Evolutionary conservation across 2,329 filamentous ascomycete species (phyloP).

Genomic region (Tolypocladium pustulatum): DNA sequence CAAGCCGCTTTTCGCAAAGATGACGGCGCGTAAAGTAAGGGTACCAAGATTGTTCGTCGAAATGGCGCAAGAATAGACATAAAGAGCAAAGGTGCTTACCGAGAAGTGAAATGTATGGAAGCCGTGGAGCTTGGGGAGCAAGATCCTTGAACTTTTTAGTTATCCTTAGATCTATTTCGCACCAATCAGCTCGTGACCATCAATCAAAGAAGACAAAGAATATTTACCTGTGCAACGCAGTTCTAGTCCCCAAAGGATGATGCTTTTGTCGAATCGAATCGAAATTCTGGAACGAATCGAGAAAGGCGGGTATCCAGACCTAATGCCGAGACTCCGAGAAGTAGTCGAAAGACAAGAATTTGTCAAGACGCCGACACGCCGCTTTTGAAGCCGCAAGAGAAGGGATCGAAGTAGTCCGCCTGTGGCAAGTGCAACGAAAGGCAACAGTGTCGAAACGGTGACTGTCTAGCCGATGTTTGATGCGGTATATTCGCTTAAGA

Average conservation of each 20-base stretch:
- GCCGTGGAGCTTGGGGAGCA: background rate
- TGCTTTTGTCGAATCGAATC: constrained; percentile 13
- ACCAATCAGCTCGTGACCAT: background rate
- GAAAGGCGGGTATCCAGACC: constrained; percentile 24
- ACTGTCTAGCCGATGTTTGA: constrained; percentile 15
- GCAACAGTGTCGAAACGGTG: constrained; percentile 7
- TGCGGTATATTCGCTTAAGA: constrained; percentile 11
- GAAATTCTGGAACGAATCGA: constrained; percentile 21
- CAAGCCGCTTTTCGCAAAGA: background rate
- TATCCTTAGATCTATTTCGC: constrained; percentile 12
- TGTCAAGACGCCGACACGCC: constrained; percentile 31
- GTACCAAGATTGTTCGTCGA: background rate
- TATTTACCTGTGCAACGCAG: background rate
- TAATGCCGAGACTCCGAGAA: constrained; percentile 25
- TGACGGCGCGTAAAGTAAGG: background rate
- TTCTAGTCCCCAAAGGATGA: constrained; percentile 14
- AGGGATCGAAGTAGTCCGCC: constrained; percentile 16
- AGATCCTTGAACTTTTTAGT: constrained; percentile 11
- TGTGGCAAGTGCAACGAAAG: constrained; percentile 5
- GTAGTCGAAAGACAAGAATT: constrained; percentile 23
- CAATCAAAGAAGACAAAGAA: background rate
- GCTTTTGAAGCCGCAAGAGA: constrained; percentile 19
- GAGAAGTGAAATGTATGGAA: background rate
- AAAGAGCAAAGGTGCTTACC: too few species aligned
- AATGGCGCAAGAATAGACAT: too few species aligned